Conservation (phyloP, 495 filamentous ascomycete species). For the Hapsidospora chrysogenum region DNA sequence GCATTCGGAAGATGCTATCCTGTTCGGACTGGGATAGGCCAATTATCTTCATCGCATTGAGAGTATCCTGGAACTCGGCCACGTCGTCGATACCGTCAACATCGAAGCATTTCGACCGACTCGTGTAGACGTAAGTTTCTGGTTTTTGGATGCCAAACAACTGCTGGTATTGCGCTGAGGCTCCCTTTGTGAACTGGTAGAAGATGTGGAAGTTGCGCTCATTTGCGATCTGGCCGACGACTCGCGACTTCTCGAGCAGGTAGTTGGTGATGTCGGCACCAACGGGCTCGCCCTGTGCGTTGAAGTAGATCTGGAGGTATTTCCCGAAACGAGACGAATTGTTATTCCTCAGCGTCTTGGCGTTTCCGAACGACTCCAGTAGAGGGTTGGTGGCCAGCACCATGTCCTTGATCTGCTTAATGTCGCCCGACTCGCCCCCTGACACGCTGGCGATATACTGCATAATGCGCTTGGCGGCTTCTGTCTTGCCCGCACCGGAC, state of each 20-base stretch:
- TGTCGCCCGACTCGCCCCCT: conserved; percentile 73
- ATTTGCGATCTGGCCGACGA: conserved; percentile 87
- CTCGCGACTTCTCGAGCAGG: conserved; percentile 84
- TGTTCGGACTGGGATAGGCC: conserved; percentile 80
- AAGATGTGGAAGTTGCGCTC: conserved; percentile 99
- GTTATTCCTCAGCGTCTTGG: conserved; percentile 95
- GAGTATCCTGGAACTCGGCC: conserved; percentile 78
- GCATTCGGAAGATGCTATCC: conserved; percentile 92
- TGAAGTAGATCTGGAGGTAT: conserved; percentile 96
- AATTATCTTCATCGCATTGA: conserved; percentile 90
- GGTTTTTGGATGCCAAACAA: conserved; percentile 80
- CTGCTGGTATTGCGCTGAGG: conserved; percentile 68
- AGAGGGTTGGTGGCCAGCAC: conserved; percentile 95
- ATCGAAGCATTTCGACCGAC: conserved; percentile 81
- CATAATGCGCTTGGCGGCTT: conserved; percentile 97
- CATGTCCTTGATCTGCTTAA: conserved; percentile 97
- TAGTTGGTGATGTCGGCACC: conserved; percentile 98
- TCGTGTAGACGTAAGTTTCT: conserved; percentile 90
- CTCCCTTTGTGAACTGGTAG: conserved; percentile 95
- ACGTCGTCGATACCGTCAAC: conserved; percentile 86
- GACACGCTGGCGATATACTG: conserved; percentile 98
- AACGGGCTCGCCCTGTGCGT: conserved; percentile 77
- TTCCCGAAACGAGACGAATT: conserved; percentile 98
- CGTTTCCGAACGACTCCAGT: conserved; percentile 95
- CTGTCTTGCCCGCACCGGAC: conserved; percentile 98